A percentile compares a stretch with the other conserved stretches of the same genome.
Evolutionary conservation across 2,329 filamentous ascomycete species (phyloP).

Genomic region (Cryphonectria japonica): DNA sequence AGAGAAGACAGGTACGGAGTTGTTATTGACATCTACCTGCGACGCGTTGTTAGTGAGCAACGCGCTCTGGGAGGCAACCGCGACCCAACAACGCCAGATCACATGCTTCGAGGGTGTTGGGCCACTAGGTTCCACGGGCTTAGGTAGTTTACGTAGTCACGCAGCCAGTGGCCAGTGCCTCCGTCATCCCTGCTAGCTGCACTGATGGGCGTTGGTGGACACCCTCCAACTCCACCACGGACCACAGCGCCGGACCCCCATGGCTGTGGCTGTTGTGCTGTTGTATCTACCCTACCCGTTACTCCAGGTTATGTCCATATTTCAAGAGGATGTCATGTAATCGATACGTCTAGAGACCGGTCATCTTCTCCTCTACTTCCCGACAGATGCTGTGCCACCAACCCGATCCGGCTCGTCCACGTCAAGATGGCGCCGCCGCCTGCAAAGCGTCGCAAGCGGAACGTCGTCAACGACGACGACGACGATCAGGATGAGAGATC

Average conservation of each 20-base stretch:
- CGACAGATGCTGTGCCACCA: slow-evolving; percentile 26
- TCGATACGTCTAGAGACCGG: neutral
- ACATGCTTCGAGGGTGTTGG: slow-evolving; percentile 2
- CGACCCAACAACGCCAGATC: slow-evolving; percentile 15
- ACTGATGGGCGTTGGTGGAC: neutral
- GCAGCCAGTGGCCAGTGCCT: neutral
- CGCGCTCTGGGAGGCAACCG: slow-evolving; percentile 10
- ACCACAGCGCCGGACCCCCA: neutral
- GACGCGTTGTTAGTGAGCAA: neutral
- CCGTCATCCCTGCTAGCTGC: slow-evolving; percentile 10
- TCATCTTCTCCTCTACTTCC: neutral
- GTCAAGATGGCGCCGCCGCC: slow-evolving; percentile 59
- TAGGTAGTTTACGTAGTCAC: neutral
- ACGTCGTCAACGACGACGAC: slow-evolving; percentile 54
- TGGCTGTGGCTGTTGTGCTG: neutral
- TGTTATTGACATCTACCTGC: slow-evolving; percentile 7
- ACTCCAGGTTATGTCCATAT: neutral
- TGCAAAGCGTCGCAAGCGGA: slow-evolving; percentile 62
- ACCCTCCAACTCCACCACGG: slow-evolving; percentile 8
- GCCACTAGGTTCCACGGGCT: neutral
- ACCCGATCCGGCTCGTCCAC: slow-evolving; percentile 37
- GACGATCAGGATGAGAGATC: slow-evolving; percentile 50
- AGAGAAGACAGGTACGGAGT: neutral
- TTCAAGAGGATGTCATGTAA: neutral
- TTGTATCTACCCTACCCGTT: neutral